Percentiles rank a stretch among this genome's conserved stretches.
phyloP scores from a whole-genome alignment of 345 rosid species.

The Erodium maritimum region DNA sequence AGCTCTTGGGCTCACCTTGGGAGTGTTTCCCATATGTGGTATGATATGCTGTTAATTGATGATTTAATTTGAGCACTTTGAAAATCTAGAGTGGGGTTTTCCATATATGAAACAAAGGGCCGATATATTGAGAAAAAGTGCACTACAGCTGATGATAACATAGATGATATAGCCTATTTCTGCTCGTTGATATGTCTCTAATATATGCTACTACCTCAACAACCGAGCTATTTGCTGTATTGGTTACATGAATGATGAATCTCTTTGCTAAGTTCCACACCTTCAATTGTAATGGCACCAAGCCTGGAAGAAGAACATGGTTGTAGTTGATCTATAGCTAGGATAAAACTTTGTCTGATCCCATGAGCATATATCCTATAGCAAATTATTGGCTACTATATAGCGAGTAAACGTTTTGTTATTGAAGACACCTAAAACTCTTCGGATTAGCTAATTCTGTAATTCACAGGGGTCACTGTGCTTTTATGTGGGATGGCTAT shows the following conservation, averaged over 20 bases:
- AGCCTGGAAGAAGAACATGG: too few species aligned
- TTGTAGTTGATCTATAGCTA: too few species aligned
- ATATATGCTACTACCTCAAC: too few species aligned
- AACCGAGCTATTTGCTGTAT: too few species aligned
- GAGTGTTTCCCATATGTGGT: slow-evolving; percentile 90
- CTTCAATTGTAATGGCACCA: too few species aligned
- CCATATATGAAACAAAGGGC: background rate
- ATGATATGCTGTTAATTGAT: background rate
- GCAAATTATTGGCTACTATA: background rate
- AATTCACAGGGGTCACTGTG: slow-evolving; percentile 69
- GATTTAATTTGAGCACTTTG: background rate
- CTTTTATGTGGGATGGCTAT: slow-evolving; percentile 77
- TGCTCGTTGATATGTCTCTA: background rate
- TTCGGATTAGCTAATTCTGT: slow-evolving; percentile 5
- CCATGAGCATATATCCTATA: background rate
- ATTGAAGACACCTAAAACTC: background rate
- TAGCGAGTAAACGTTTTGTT: background rate
- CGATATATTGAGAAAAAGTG: background rate
- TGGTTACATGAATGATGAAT: too few species aligned
- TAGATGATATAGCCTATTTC: background rate
- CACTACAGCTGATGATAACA: too few species aligned
- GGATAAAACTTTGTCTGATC: background rate
- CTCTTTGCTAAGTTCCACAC: too few species aligned
- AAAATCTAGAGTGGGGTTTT: background rate
- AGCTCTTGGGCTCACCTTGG: slow-evolving; percentile 78